Percentiles rank a stretch among this genome's conserved stretches.
These are phyloP conservation scores for Plasmodium knowlesi DNA, from an alignment of 169 alveolate genomes.

Conservation along the genomic window DNA sequence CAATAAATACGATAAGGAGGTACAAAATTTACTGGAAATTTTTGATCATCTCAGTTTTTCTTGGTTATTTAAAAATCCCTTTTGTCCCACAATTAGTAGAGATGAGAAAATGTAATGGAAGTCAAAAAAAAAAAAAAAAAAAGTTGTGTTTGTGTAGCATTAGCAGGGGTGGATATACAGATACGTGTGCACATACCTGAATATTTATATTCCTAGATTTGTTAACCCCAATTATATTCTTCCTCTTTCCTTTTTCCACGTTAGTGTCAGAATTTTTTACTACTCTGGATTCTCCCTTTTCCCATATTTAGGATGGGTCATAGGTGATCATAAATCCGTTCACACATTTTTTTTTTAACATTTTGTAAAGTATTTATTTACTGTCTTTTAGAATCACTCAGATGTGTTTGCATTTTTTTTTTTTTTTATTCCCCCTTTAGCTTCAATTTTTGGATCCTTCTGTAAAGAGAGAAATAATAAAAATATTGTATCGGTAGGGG, in stretches of 20 bases:
- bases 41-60: conserved; percentile 44
- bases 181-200: background rate
- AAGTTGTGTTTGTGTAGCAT: background rate
- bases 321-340: conserved; percentile 25
- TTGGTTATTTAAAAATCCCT: conserved; percentile 59
- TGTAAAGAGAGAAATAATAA: conserved; percentile 60
- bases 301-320: conserved; percentile 72
- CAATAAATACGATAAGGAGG: conserved; percentile 54
- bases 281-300: conserved; percentile 51
- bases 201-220: background rate
- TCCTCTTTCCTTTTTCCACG: background rate
- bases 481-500: conserved; percentile 39
- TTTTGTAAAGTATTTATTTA: background rate
- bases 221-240: background rate
- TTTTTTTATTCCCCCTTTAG: background rate
- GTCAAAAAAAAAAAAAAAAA: background rate
- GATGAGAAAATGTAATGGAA: conserved; percentile 63
- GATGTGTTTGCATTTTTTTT: background rate
- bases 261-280: conserved; percentile 65
- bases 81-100: conserved; percentile 27
- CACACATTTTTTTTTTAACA: background rate
- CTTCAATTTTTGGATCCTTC: conserved; percentile 61
- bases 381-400: background rate
- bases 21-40: conserved; percentile 24
- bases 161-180: background rate